Evolutionary conservation across 2,329 filamentous ascomycete genomes (phyloP).

Genomic region (Ophiostoma sp.): DNA sequence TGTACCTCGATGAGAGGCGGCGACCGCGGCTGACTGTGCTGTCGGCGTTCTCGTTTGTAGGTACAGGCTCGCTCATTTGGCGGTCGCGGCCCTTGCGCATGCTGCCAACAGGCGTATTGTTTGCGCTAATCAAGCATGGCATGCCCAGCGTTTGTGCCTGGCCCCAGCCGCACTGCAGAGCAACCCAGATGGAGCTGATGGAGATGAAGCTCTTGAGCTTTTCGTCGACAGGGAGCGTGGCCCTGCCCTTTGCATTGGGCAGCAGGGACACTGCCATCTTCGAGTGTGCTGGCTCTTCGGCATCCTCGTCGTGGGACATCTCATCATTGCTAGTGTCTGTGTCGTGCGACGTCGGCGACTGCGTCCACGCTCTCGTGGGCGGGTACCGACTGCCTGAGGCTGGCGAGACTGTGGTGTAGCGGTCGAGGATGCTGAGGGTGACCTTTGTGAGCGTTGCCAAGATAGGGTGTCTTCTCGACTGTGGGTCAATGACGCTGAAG

Average conservation of each 20-base stretch:
- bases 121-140: not conserved
- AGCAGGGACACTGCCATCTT: slow-evolving; percentile 20
- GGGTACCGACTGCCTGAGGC: slow-evolving; percentile 44
- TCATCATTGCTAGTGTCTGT: slow-evolving; percentile 27
- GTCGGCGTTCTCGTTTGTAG: not conserved
- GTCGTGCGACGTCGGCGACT: slow-evolving; percentile 26
- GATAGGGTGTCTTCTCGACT: slow-evolving; percentile 65
- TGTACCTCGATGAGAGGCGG: slow-evolving; percentile 19
- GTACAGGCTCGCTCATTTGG: slow-evolving; percentile 12
- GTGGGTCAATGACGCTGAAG: slow-evolving; percentile 70
- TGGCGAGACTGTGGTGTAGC: slow-evolving; percentile 54
- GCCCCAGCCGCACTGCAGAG: slow-evolving; percentile 41
- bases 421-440: slow-evolving; percentile 63
- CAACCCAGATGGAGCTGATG: slow-evolving; percentile 49
- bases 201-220: slow-evolving; percentile 45
- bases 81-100: slow-evolving; percentile 5
- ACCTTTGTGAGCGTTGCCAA: slow-evolving; percentile 61
- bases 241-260: slow-evolving; percentile 30
- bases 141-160: slow-evolving; percentile 5
- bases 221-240: slow-evolving; percentile 39
- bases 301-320: slow-evolving; percentile 12
- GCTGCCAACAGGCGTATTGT: slow-evolving; percentile 2
- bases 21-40: slow-evolving; percentile 16
- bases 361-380: slow-evolving; percentile 36
- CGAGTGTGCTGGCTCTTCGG: not conserved